Conservation (phyloP, 805 yeast species). For the Nakazawaea ishiwadae region DNA sequence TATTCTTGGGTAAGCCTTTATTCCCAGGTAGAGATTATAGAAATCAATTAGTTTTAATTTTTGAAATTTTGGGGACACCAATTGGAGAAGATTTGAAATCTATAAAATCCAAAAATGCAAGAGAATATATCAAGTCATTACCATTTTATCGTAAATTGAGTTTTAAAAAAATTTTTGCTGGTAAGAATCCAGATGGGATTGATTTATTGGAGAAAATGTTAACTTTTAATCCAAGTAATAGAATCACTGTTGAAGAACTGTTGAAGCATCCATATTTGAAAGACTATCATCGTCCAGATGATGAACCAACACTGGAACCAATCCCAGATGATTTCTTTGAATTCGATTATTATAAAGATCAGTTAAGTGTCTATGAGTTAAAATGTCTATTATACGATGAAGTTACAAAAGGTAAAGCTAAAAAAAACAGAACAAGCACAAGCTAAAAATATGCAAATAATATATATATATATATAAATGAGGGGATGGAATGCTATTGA, state of each 20-base stretch:
- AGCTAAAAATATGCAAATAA: too few species aligned
- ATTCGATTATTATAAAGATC: constrained; percentile 49
- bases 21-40: constrained; percentile 76
- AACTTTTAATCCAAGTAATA: constrained; percentile 74
- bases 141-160: constrained; percentile 59
- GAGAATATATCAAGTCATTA: constrained; percentile 68
- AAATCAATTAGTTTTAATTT: constrained; percentile 60
- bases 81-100: constrained; percentile 67
- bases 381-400: constrained; percentile 50
- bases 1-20: constrained; percentile 55
- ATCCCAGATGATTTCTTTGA: constrained; percentile 54
- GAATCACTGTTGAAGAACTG: constrained; percentile 84
- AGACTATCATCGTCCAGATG: constrained; percentile 65
- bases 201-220: constrained; percentile 71
- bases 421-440: neutral
- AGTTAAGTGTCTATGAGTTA: constrained; percentile 43
- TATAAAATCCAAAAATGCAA: constrained; percentile 69
- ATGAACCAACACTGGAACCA: constrained; percentile 56
- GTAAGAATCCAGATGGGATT: constrained; percentile 43
- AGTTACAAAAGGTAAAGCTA: constrained; percentile 27
- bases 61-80: constrained; percentile 72
- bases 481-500: too few species aligned
- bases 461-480: too few species aligned
- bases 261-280: constrained; percentile 77
- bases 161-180: constrained; percentile 43